Evolutionary conservation across 202 grass and related monocot species (phyloP).

Genomic region (Setaria viridis): DNA sequence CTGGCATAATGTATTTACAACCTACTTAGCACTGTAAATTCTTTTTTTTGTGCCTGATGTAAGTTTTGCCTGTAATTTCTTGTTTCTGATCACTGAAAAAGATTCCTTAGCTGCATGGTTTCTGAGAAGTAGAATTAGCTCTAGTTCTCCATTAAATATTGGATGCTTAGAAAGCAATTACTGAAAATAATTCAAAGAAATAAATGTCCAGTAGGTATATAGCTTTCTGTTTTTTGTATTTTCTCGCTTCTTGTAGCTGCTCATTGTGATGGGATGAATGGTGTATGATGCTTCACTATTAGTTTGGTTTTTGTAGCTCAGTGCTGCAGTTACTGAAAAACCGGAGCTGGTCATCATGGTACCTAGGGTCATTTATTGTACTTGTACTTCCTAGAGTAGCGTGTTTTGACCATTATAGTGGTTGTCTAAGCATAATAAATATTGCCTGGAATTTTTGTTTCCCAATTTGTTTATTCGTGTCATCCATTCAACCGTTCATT

Average conservation of each 20-base stretch:
- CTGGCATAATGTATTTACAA: not conserved
- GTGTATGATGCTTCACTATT: not conserved
- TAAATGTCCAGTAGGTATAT: not conserved
- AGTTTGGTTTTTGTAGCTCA: not conserved
- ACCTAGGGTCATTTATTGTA: not conserved
- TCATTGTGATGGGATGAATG: not conserved
- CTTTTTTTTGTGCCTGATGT: not conserved
- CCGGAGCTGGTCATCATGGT: not conserved
- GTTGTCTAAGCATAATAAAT: not conserved
- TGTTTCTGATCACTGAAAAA: constrained; percentile 1
- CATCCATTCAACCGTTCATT: not conserved
- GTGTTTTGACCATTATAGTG: not conserved
- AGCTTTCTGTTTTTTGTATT: not conserved
- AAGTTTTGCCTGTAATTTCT: not conserved
- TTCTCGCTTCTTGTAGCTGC: not conserved
- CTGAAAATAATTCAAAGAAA: not conserved
- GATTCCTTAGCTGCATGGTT: not conserved
- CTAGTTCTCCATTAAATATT: not conserved
- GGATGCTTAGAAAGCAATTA: not conserved
- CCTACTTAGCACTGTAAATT: not conserved
- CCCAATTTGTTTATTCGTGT: not conserved
- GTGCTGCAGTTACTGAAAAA: not conserved
- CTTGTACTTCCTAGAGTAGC: not conserved
- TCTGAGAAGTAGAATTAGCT: not conserved
- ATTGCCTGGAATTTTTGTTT: not conserved